These are phyloP conservation scores for Nemania serpens DNA, from an alignment of 2,329 filamentous ascomycete genomes.

Conservation along the genomic window DNA sequence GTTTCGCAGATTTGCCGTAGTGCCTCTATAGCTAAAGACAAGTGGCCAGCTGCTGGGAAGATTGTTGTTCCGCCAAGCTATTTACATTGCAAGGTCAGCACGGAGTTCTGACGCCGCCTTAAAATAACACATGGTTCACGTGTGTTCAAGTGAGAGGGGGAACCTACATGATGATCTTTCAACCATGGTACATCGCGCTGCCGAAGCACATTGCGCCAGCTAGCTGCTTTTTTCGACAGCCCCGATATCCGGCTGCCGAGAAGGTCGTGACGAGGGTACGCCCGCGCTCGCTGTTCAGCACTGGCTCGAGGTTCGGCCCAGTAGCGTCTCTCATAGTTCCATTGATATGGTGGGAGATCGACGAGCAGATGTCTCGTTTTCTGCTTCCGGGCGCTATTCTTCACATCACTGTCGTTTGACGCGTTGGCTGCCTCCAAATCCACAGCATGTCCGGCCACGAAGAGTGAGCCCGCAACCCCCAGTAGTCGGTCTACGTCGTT, in stretches of 20 bases:
- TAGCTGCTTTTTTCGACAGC: slow-evolving; percentile 16
- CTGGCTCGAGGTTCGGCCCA: slow-evolving; percentile 37
- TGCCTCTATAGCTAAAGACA: slow-evolving; percentile 30
- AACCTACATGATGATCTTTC: slow-evolving; percentile 25
- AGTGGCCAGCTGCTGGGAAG: slow-evolving; percentile 30
- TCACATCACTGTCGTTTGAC: slow-evolving; percentile 6
- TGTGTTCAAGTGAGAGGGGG: not conserved
- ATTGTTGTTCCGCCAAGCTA: slow-evolving; percentile 27
- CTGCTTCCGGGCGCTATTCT: slow-evolving; percentile 19
- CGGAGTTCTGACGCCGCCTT: too few species aligned
- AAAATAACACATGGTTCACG: not conserved
- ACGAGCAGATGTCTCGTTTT: slow-evolving; percentile 31
- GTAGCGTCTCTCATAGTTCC: slow-evolving; percentile 33
- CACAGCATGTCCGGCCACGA: slow-evolving; percentile 30
- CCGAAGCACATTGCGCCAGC: slow-evolving; percentile 35
- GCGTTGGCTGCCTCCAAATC: slow-evolving; percentile 35
- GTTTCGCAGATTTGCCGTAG: slow-evolving; percentile 27
- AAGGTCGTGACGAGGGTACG: slow-evolving; percentile 37
- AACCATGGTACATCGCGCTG: slow-evolving; percentile 29
- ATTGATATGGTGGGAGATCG: slow-evolving; percentile 40
- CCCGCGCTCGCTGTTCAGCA: slow-evolving; percentile 31
- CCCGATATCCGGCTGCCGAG: slow-evolving; percentile 30
- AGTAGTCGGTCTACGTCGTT: slow-evolving; percentile 33
- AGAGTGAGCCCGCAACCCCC: slow-evolving; percentile 35
- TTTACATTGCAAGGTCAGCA: slow-evolving; percentile 18